Evolutionary conservation across 2,329 filamentous ascomycete species (phyloP), one percentile per base, ranked within the genome.

Genomic region (Colletotrichum truncatum): DNA sequence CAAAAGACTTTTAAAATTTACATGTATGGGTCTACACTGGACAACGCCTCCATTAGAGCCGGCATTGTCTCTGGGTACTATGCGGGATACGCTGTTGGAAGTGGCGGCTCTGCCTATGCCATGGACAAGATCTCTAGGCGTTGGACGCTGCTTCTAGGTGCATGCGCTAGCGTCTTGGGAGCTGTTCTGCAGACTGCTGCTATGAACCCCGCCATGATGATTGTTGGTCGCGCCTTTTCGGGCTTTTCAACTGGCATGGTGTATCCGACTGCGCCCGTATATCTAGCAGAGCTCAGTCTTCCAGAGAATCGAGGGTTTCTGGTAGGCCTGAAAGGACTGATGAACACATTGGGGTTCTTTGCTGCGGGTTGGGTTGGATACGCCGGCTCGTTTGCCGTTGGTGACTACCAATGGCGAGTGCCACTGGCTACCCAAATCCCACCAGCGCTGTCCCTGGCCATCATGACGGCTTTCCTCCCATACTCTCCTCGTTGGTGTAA

Each of bases 281-380:
- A 75, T 57, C 58, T 74, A n/a, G 67, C 71, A 6, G 73, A 75
- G 63, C 56, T 75, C 4, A 66, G 70, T 3, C 70, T 70, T 7
- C 69, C 73, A 2, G 64, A 70, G 58, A 71, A 71, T 30, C 69
- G 73, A 8, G 73, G 67, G 1, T 70, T 71, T 25, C 61, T 75
- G 6, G 72, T 72, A 25, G 70, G 58, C 1, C 60, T 77, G 7
- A 75, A 77, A 49, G 77, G 75, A 1, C 67, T 77, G 36, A 73
- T 76, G 55, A 77, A 76, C 25, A 71, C 76, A 1, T 58, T 77
- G 6, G 80, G 80, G 4, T 80, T 75, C 51, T 75, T 78, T 64
- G 54, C 70, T 9, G 79, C 77, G 1, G 77, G 76, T 49, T 81
- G 78, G 78, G 75, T 81, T 45, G 79, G 78, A 3, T 80, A 78